A percentile compares a stretch with the other conserved stretches of the same genome.
These are phyloP conservation scores for Aegilops speltoides DNA, from an alignment of 176 grass and related monocot genomes.

Conservation along the genomic window DNA sequence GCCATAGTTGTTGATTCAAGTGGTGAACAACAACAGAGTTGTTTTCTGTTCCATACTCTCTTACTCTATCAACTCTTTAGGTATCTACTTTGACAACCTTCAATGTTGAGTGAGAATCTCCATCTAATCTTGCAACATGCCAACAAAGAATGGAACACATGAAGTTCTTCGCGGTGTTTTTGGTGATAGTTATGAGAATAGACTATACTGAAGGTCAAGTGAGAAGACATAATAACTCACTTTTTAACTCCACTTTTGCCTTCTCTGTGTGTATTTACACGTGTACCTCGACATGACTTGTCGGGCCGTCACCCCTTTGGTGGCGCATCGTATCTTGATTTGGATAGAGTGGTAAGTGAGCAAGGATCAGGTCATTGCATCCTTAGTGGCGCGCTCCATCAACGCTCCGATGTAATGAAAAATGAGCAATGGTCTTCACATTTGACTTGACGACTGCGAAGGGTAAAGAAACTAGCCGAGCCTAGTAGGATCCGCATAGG, in stretches of 20 bases:
- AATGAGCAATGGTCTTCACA: too few relatives aligned
- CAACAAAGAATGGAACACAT: slow-evolving; percentile 44
- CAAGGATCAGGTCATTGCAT: too few relatives aligned
- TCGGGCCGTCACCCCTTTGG: too few relatives aligned
- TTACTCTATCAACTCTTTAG: neutral
- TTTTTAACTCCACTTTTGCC: too few relatives aligned
- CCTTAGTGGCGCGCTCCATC: too few relatives aligned
- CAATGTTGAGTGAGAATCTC: neutral
- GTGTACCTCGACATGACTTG: neutral
- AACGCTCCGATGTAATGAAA: too few relatives aligned
- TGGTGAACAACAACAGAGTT: neutral
- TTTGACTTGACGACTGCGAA: too few relatives aligned
- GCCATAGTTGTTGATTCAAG: neutral
- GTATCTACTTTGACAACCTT: neutral
- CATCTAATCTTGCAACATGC: slow-evolving; percentile 38
- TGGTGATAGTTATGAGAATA: slow-evolving; percentile 86
- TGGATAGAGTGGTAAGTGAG: too few relatives aligned
- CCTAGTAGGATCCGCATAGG: too few relatives aligned
- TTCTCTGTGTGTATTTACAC: neutral
- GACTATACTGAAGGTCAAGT: slow-evolving; percentile 69
- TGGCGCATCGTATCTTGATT: too few relatives aligned
- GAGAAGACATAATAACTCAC: slow-evolving; percentile 27
- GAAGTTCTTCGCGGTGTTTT: slow-evolving; percentile 82
- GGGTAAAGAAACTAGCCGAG: too few relatives aligned
- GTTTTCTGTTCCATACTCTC: neutral